phyloP scores from a whole-genome alignment of 2,329 filamentous ascomycete species.

The Mycosphaerella sp. region DNA sequence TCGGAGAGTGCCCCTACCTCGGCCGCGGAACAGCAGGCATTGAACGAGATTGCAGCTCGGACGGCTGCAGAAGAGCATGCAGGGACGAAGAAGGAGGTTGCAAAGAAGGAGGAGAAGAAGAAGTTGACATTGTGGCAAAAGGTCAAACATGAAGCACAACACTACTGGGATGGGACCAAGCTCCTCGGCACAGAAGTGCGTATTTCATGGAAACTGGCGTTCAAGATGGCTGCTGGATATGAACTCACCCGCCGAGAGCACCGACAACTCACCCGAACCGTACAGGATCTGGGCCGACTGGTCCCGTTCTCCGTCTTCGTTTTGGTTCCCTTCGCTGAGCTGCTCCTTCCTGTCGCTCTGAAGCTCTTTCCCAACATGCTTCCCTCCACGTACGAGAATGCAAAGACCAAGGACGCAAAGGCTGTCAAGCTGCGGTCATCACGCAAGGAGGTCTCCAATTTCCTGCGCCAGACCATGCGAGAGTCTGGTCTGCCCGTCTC shows the following conservation, averaged over 20 bases:
- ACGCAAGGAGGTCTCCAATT: constrained; percentile 86
- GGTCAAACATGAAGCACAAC: constrained; percentile 85
- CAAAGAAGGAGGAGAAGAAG: constrained; percentile 66
- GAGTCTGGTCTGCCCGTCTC: constrained; percentile 92
- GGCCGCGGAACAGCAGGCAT: constrained; percentile 43
- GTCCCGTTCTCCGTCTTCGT: constrained; percentile 97
- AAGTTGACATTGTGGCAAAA: constrained; percentile 87
- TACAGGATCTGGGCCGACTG: constrained; percentile 84
- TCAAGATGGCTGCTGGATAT: constrained; percentile 98
- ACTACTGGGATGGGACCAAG: constrained; percentile 99
- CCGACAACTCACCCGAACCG: constrained; percentile 84
- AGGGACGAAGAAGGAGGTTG: constrained; percentile 51
- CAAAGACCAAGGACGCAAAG: constrained; percentile 86
- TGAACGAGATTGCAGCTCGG: constrained; percentile 58
- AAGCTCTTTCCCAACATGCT: constrained; percentile 96
- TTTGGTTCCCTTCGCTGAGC: constrained; percentile 91
- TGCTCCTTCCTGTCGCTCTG: constrained; percentile 83
- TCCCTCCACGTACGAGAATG: constrained; percentile 92
- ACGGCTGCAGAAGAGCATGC: constrained; percentile 48
- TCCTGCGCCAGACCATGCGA: constrained; percentile 78
- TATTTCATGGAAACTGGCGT: constrained; percentile 82
- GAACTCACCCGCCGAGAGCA: constrained; percentile 91
- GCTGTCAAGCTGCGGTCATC: constrained; percentile 73
- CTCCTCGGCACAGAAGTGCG: constrained; percentile 83
- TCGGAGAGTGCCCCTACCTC: constrained; percentile 44